Evolutionary conservation across 371 early-diverging fungal genomes (phyloP).

Genomic region (Apophysomyces ossiformis): DNA sequence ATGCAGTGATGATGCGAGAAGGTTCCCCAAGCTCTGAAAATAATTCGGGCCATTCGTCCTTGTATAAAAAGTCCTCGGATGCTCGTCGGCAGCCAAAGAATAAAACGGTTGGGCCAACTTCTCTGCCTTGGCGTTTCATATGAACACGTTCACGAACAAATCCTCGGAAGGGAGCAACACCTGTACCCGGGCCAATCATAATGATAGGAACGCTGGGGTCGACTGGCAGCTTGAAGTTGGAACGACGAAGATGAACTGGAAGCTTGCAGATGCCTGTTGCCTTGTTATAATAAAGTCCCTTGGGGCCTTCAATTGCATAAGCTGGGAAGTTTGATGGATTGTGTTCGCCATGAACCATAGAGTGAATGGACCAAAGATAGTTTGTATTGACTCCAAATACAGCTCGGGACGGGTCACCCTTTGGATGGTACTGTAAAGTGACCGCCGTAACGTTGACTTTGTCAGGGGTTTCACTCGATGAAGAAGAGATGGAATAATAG

Average conservation of each 20-base stretch:
- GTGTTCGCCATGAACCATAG: slow-evolving; percentile 24
- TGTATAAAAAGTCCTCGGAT: slow-evolving; percentile 84
- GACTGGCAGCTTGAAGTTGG: slow-evolving; percentile 81
- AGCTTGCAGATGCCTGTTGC: slow-evolving; percentile 38
- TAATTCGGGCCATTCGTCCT: slow-evolving; percentile 72
- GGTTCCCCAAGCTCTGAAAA: slow-evolving; percentile 55
- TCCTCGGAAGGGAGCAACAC: slow-evolving; percentile 92
- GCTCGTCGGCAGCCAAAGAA: slow-evolving; percentile 90
- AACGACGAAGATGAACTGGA: slow-evolving; percentile 86
- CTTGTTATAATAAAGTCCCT: slow-evolving; percentile 29
- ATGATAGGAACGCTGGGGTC: slow-evolving; percentile 78
- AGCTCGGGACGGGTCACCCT: slow-evolving; percentile 44
- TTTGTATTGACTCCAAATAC: slow-evolving; percentile 78
- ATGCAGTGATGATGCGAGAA: slow-evolving; percentile 77
- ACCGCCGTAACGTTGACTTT: slow-evolving; percentile 83
- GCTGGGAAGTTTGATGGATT: slow-evolving; percentile 31
- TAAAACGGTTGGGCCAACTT: slow-evolving; percentile 81
- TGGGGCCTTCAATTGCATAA: slow-evolving; percentile 44
- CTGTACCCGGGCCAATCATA: slow-evolving; percentile 97
- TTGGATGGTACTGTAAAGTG: slow-evolving; percentile 76
- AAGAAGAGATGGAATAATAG: slow-evolving; percentile 93
- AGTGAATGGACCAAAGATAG: slow-evolving; percentile 59
- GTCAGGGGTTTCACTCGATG: slow-evolving; percentile 67
- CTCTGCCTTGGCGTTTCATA: slow-evolving; percentile 42
- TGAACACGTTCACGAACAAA: slow-evolving; percentile 87